Evolutionary conservation across 148 eudicot species (phyloP).

Genomic region (Salicornia ramosissima): DNA sequence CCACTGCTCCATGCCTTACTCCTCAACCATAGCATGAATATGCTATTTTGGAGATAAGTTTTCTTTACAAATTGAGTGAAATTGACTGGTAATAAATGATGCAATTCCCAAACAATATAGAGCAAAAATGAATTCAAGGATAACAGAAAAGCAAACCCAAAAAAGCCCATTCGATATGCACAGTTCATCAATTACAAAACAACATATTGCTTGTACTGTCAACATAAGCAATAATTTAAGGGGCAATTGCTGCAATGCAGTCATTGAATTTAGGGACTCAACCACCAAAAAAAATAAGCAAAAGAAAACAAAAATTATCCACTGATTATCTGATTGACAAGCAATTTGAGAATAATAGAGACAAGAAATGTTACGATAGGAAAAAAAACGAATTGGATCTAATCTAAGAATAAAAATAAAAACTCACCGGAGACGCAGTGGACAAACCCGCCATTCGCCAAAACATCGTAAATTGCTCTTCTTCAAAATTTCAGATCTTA

Average conservation of each 20-base stretch:
- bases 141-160: no score
- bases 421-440: conserved; percentile 82
- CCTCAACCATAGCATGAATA: no score
- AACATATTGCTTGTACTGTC: neutral
- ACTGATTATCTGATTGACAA: neutral
- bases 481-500: conserved; percentile 33
- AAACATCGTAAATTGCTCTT: conserved; percentile 50
- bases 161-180: neutral
- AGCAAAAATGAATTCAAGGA: neutral
- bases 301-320: neutral
- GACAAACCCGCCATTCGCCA: conserved; percentile 96
- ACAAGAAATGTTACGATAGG: neutral
- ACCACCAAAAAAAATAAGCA: no score
- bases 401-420: neutral
- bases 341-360: neutral
- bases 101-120: neutral
- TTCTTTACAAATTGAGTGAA: no score
- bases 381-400: conserved; percentile 13
- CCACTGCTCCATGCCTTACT: no score
- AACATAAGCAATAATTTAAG: neutral
- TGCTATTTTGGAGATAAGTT: no score
- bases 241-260: neutral
- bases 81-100: neutral
- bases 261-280: neutral
- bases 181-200: neutral